Evolutionary conservation across 768 basidiomycete species (phyloP), one percentile per base, ranked within the genome.

Genomic region (Pleurotus cornucopiae): DNA sequence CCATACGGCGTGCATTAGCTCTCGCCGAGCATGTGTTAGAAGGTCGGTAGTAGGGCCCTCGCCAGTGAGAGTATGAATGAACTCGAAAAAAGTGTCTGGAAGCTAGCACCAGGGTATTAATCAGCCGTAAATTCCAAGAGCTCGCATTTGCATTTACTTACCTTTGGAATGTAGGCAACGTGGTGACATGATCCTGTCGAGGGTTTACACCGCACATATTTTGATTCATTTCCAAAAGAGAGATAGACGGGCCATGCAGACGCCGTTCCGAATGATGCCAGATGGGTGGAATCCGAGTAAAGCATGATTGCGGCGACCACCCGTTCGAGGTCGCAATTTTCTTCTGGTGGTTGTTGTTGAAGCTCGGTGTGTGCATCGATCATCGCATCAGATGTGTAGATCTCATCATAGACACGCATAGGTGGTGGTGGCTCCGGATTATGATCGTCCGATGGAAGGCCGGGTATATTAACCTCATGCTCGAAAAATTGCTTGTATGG

Each of bases 191-290:
- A 21, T 54, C 58, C 6, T 46, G 59, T 6, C 18, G 49, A 54
- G 1, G 71, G 71, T 7, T 63, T 63, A 1, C 55, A 46, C 0
- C 64, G 60, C 0, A 55, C 47, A 55, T 73, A 73, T 56, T 76
- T 77, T 0, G 72, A 73, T 14, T 65, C 57, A 49, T 67, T 68
- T 0, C 72, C 72, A 54, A 73, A 67, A 25, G 55, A 66, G 4
- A 69, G 39, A 49, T 75, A 76, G 1, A 71, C 25, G 0, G 73
- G 74, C 73, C 70, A 76, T 2, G 67, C 58, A 7, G 60, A 60
- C 1, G 68, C 61, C 18, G 49, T 64, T 2, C 69, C 69, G 46
- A 71, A 69, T 11, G 49, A 58, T 2, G 69, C 57, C 9, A 70
- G 63, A 45, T 68, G 67, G 0, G 67, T 71, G 2, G 63, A 58